Base-by-base conservation (phyloP, 257 asterid species). In the Nyctanthes arbortristis region DNA sequence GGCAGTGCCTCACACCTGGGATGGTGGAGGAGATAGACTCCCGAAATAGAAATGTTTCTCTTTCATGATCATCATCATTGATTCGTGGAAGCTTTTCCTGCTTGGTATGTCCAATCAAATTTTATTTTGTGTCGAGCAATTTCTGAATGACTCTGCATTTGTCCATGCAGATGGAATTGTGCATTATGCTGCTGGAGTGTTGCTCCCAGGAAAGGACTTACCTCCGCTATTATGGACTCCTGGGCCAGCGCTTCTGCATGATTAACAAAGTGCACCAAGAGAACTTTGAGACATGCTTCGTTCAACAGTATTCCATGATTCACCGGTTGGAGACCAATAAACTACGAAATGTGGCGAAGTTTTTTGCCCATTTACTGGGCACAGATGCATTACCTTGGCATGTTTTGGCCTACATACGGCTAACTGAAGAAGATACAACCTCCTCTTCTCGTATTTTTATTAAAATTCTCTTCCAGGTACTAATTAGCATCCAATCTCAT, bases 201-300 rank as follows among this genome's bases (percentile, higher is more conserved):
- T 94, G 99, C 89, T 86, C 97, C 80, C 99, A 94, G 84, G 99
- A 94, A 82, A 88, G 96, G 71, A 93, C 99, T 13, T 93, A 91
- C 78, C 87, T 89, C 16, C 93, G 96, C 16, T 91, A 89, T 79
- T 89, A 89, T 73, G 99, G 99, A 18, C 95, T 93, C 35, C 83
- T 94, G 55, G 99, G 96, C 39, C 96, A 91, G 75, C 89, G 97
- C 4, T 86, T 91, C 60, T 91, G 99, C 60, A 88, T 91, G 97
- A 94, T 91, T 63, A 89, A 88, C 75, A 91, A 78, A 73, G 74
- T 94, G 70, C 78, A 91, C 75, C 97, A 88, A 65, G 97, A 87
- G 65, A 94, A 91, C 72, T 91, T 94, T 11, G 99, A 91, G 65
- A 89, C 47, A 80, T 84, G 93, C 58, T 89, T 94, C 76, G 96